A percentile compares a stretch with the other conserved stretches of the same genome.
Conservation (phyloP, 306 rosid species). For the Hippophae gyantsensis region DNA sequence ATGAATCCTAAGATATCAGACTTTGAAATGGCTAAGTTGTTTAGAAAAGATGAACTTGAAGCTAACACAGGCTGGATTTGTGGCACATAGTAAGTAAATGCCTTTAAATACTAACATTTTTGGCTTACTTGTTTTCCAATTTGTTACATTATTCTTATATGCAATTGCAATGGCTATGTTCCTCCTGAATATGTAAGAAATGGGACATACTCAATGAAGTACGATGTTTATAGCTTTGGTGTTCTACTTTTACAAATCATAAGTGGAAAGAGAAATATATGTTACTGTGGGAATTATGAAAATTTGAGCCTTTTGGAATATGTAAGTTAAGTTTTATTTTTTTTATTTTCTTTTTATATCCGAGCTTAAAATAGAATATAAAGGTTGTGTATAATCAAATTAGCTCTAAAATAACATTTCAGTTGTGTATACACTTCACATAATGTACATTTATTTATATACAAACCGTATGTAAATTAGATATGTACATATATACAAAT, state of each 20-base stretch:
- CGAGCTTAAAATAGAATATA: no score
- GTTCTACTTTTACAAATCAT: conserved; percentile 55
- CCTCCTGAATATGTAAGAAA: conserved; percentile 52
- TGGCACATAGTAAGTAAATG: conserved; percentile 47
- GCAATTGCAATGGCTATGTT: conserved; percentile 42
- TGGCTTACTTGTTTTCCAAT: neutral
- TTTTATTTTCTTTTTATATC: no score
- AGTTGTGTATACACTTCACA: no score
- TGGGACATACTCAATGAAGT: conserved; percentile 54
- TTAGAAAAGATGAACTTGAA: conserved; percentile 44
- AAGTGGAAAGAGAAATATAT: conserved; percentile 40
- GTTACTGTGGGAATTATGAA: conserved; percentile 34
- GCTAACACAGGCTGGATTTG: conserved; percentile 56
- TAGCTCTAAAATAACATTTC: no score
- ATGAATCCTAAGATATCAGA: conserved; percentile 59
- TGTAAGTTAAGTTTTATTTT: conserved; percentile 28
- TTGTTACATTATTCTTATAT: neutral
- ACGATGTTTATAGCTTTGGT: conserved; percentile 34
- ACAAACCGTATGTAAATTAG: no score
- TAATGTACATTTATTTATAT: no score
- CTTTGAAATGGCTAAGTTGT: conserved; percentile 68
- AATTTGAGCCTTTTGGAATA: conserved; percentile 42
- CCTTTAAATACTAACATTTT: neutral
- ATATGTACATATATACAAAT: no score
- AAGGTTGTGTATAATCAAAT: no score